These are phyloP conservation scores for Suillus weaverae DNA, from an alignment of 768 basidiomycete species.

Conservation along the genomic window DNA sequence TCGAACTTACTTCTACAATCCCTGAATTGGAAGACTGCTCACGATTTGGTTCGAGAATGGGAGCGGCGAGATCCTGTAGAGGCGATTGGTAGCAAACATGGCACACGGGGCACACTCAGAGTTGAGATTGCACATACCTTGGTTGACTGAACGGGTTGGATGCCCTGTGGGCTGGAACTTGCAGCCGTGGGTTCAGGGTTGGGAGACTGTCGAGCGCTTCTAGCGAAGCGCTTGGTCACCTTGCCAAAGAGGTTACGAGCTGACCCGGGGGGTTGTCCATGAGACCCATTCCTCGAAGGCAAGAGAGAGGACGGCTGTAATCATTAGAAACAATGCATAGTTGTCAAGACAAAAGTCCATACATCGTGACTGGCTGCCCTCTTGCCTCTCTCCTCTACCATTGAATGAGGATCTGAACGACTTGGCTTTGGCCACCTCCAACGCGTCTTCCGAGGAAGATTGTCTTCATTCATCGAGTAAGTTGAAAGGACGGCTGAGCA, in stretches of 20 bases:
- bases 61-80: background rate
- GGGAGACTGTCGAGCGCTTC: background rate
- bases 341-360: no score
- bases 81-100: background rate
- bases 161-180: background rate
- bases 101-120: background rate
- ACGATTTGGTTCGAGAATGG: no score
- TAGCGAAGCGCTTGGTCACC: background rate
- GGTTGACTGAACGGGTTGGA: no score
- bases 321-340: no score
- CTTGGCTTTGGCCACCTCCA: no score
- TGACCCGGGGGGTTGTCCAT: background rate
- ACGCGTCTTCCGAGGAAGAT: background rate
- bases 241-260: background rate
- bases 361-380: background rate
- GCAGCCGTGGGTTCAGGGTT: background rate
- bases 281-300: background rate
- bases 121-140: no score
- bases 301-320: background rate
- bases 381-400: background rate
- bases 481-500: background rate
- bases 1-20: no score
- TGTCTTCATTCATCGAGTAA: background rate
- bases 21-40: background rate
- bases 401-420: background rate